phyloP scores from a whole-genome alignment of 2,329 filamentous ascomycete genomes.

The Cordyceps cicadae region DNA sequence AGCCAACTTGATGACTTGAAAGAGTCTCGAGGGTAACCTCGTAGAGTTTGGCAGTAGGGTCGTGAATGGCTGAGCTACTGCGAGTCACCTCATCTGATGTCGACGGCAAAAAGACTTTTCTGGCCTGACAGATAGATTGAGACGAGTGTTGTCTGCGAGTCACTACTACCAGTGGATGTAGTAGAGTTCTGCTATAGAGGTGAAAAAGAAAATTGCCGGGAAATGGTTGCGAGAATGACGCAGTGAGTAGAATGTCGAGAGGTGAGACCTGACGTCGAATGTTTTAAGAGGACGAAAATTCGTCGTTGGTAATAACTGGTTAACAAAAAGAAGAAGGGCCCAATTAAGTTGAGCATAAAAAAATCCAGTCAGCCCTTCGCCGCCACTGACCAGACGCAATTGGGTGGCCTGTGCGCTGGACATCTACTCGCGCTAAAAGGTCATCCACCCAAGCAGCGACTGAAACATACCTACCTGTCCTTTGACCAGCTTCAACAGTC shows the following conservation, averaged over 20 bases:
- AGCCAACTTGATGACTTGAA: conserved; percentile 70
- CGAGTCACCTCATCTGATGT: conserved; percentile 9
- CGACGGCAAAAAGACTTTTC: background rate
- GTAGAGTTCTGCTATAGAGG: background rate
- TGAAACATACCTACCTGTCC: conserved; percentile 12
- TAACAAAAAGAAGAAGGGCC: background rate
- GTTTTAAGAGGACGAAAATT: background rate
- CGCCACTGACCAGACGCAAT: background rate
- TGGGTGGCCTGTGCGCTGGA: conserved; percentile 7
- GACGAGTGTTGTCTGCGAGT: background rate
- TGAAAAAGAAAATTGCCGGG: background rate
- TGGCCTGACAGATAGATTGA: background rate
- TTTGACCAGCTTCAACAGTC: conserved; percentile 4
- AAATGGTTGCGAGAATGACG: background rate
- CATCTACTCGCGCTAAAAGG: background rate
- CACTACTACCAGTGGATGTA: background rate
- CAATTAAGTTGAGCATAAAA: conserved; percentile 6
- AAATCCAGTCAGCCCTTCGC: background rate
- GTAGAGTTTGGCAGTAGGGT: background rate
- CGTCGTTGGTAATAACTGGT: background rate
- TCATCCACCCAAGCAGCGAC: background rate
- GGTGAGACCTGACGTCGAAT: background rate
- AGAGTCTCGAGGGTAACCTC: conserved; percentile 41
- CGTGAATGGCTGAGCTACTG: conserved; percentile 1
- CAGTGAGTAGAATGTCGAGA: background rate